A percentile compares a stretch with the other conserved stretches of the same genome.
Conservation (phyloP, 2,329 filamentous ascomycete genomes). For the Drechslera avenae region DNA sequence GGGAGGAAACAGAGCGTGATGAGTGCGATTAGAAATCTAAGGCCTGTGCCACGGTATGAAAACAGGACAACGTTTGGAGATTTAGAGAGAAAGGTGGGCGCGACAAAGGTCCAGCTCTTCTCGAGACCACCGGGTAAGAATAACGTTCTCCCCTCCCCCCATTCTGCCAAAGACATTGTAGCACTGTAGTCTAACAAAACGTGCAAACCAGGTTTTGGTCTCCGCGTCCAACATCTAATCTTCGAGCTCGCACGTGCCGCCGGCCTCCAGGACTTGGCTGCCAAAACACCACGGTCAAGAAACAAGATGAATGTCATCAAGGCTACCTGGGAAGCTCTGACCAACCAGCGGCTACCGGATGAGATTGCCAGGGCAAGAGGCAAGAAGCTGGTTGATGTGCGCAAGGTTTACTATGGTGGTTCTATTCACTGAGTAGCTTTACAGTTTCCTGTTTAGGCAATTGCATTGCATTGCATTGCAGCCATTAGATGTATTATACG, state of each 20-base stretch:
- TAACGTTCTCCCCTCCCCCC: too few relatives aligned
- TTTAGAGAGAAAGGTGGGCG: conserved; percentile 80
- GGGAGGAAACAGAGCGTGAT: conserved; percentile 75
- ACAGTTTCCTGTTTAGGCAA: too few relatives aligned
- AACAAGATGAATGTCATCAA: conserved; percentile 99
- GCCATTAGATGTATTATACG: too few relatives aligned
- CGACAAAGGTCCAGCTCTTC: conserved; percentile 81
- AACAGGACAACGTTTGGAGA: conserved; percentile 88
- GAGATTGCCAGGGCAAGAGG: conserved; percentile 86
- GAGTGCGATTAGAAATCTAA: conserved; percentile 88
- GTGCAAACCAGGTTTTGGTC: conserved; percentile 91
- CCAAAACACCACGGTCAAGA: conserved; percentile 79
- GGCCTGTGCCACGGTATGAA: conserved; percentile 90
- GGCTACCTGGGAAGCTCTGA: conserved; percentile 81
- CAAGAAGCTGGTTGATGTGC: conserved; percentile 93
- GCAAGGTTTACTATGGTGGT: conserved; percentile 96
- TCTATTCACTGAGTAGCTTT: conserved; percentile 43
- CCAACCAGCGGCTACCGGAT: conserved; percentile 83
- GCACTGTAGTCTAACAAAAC: not conserved
- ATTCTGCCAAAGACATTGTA: not conserved
- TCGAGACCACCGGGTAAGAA: conserved; percentile 82
- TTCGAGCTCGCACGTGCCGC: conserved; percentile 91
- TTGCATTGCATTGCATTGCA: too few relatives aligned
- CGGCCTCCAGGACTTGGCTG: conserved; percentile 86
- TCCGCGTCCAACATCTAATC: conserved; percentile 87